Conservation (phyloP, 2,329 filamentous ascomycete species). For the Colletotrichum nymphaeae region DNA sequence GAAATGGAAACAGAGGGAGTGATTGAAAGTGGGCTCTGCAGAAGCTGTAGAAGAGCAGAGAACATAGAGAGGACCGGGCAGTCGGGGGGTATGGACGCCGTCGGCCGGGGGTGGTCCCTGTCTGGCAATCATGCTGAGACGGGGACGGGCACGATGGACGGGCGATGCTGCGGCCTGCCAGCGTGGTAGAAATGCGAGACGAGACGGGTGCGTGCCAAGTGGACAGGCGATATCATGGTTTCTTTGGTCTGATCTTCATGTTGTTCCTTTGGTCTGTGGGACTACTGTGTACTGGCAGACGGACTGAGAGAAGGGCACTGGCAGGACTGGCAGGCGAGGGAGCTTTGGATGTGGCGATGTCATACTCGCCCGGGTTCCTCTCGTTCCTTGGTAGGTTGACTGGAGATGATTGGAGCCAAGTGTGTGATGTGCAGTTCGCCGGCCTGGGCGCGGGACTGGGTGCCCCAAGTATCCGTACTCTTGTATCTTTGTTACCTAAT, state of each 20-base stretch:
- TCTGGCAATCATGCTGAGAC: conserved; percentile 4
- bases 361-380: background rate
- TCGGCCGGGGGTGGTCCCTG: conserved; percentile 1
- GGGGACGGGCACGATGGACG: background rate
- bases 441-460: background rate
- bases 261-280: too few species aligned
- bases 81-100: background rate
- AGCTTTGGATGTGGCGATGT: conserved; percentile 9
- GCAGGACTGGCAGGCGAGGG: background rate
- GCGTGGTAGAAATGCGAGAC: conserved; percentile 2
- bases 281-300: background rate
- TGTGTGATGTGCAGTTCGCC: background rate
- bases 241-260: background rate
- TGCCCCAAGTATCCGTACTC: background rate
- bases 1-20: background rate
- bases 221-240: background rate
- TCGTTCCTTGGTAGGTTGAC: background rate
- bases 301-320: background rate
- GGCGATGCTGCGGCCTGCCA: background rate
- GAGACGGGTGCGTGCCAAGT: background rate
- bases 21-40: background rate
- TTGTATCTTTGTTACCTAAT: background rate
- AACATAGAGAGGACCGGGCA: background rate
- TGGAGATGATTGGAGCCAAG: conserved; percentile 8
- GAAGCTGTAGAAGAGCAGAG: background rate